phyloP scores from a whole-genome alignment of 1,284 basidiomycete genomes.

The Cryptococcus sp. region DNA sequence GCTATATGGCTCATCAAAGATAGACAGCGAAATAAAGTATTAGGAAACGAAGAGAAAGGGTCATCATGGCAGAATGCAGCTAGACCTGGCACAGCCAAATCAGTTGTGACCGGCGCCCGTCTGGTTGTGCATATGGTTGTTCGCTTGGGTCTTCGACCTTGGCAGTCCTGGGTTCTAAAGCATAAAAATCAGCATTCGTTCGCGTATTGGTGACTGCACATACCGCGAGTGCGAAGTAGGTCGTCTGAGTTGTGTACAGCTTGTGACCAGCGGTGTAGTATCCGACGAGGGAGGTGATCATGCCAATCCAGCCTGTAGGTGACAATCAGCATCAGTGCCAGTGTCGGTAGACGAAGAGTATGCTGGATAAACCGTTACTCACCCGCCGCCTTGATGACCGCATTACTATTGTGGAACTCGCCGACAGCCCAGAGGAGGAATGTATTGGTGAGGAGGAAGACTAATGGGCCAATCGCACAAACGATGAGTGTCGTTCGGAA shows the following conservation, averaged over 20 bases:
- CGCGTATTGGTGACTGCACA: neutral
- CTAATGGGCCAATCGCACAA: neutral
- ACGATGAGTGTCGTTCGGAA: neutral
- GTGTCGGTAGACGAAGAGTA: neutral
- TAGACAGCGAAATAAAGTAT: too few relatives aligned
- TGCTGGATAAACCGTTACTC: conserved; percentile 19
- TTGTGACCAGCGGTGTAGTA: conserved; percentile 23
- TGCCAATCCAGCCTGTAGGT: conserved; percentile 56
- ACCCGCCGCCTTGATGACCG: conserved; percentile 64
- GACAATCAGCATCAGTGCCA: too few relatives aligned
- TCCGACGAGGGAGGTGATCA: conserved; percentile 38
- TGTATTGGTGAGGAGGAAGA: conserved; percentile 63
- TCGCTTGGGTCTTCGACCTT: too few relatives aligned
- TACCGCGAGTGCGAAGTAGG: conserved; percentile 13
- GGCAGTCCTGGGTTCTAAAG: too few relatives aligned
- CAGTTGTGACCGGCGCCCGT: too few relatives aligned
- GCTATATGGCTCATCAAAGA: too few relatives aligned
- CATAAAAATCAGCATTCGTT: too few relatives aligned
- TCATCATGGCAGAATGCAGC: too few relatives aligned
- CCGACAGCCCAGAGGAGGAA: conserved; percentile 45
- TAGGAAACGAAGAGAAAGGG: too few relatives aligned
- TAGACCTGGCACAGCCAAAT: too few relatives aligned
- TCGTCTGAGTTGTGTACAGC: conserved; percentile 10
- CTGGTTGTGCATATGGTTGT: too few relatives aligned
- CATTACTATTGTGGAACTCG: conserved; percentile 15